Base-by-base conservation (phyloP, 441 rosid species). In the Aleurites moluccanus region DNA sequence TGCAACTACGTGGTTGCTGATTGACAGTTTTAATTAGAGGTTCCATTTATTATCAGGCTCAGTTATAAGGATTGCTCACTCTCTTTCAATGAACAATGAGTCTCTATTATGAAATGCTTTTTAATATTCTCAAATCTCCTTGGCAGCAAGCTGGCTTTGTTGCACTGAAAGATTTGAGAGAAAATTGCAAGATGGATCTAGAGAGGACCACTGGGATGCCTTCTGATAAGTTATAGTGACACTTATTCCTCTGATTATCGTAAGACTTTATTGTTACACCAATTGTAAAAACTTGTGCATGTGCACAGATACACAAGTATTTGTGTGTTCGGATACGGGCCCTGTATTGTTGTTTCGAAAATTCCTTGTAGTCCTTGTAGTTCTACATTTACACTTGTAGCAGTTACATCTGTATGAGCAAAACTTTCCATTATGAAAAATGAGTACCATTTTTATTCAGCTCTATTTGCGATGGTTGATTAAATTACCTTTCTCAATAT, bases 111-210 rank as follows among this genome's bases (percentile, higher is more conserved):
- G 23, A 52, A 10, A 42, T 69, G 13, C 13, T 50, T 49, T 28
- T 2, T 61, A 45, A 72, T 6, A 64, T 64, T 33, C 57, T 69
- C 47, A 56, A 65, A 25, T 53, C 73, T 63, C 38, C 69, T 73
- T 81, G 76, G 85, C 96, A 93, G 98, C 91, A 93, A 80, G 78
- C 87, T 25, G 82, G 87, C 72, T 87, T 82, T 72, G 72, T 73
- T 35, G 42, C 84, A 21, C 81, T 96, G 79, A 88, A 80, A 74
- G 96, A 96, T 72, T 75, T 91, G 86, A 88, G 97, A 80, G 96
- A 89, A 77, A 85, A 82, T 63, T 86, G 94, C 90, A 90, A 91
- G 88, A 83, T 75, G 82, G 92, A 90, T 83, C 80, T 90, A 30
- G 97, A 87, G 86, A 84, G 75, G 73, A 80, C 79, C 20, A 80